Evolutionary conservation across 1,284 basidiomycete species (phyloP).

Genomic region (Phlebopus sp.): DNA sequence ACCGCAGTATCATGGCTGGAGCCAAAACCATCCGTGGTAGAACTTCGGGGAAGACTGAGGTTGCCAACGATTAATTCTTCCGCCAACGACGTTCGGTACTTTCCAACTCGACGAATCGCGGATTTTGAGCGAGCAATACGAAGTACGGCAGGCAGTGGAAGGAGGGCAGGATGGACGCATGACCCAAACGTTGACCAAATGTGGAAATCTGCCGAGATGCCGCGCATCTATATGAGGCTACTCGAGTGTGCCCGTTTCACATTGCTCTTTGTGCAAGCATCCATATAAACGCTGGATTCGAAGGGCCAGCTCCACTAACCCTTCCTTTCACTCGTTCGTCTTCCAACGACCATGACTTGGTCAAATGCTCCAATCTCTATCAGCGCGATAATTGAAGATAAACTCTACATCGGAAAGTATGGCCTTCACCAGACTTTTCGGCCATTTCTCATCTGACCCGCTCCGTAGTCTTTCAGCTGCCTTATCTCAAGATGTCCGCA

Average conservation of each 20-base stretch:
- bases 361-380: slow-evolving; percentile 26
- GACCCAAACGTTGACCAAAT: background rate
- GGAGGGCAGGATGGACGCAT: too few species aligned
- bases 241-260: slow-evolving; percentile 5
- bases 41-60: too few species aligned
- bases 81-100: too few species aligned
- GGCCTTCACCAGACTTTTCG: slow-evolving; percentile 2
- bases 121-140: too few species aligned
- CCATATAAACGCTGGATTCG: slow-evolving; percentile 20
- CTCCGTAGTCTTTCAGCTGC: slow-evolving; percentile 46
- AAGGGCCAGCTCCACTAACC: slow-evolving; percentile 11
- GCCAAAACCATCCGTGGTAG: too few species aligned
- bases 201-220: slow-evolving; percentile 21
- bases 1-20: too few species aligned
- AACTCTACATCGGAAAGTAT: slow-evolving; percentile 57
- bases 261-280: background rate
- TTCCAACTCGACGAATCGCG: too few species aligned
- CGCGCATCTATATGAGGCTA: slow-evolving; percentile 6
- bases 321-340: slow-evolving; percentile 1
- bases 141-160: too few species aligned
- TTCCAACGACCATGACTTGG: slow-evolving; percentile 26
- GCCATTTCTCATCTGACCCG: slow-evolving; percentile 1
- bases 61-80: too few species aligned
- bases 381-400: slow-evolving; percentile 41
- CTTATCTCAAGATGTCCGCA: slow-evolving; percentile 37